Conservation (phyloP, 441 rosid genomes). For the Theobroma grandiflorum region DNA sequence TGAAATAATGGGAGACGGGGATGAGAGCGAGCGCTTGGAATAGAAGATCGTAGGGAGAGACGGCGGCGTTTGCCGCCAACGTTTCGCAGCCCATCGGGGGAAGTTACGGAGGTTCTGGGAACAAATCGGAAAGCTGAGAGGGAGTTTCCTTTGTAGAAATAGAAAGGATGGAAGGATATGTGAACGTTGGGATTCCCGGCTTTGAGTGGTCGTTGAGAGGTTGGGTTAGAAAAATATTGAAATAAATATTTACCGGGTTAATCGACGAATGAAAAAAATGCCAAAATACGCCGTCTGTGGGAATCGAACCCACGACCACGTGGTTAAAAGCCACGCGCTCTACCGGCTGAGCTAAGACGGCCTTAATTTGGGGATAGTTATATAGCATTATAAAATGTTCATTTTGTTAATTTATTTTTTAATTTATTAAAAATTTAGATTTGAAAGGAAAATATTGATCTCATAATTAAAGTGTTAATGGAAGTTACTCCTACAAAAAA, state of each 20-base stretch:
- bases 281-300: slow-evolving; percentile 38
- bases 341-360: slow-evolving; percentile 51
- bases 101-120: not conserved
- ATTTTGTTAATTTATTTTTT: too few species aligned
- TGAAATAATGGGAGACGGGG: slow-evolving; percentile 59
- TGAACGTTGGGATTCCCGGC: not conserved
- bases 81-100: slow-evolving; percentile 19
- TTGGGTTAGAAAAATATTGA: too few species aligned
- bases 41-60: slow-evolving; percentile 50
- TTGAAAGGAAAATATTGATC: too few species aligned
- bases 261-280: too few species aligned
- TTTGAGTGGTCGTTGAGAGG: not conserved
- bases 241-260: too few species aligned
- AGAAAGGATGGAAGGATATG: not conserved
- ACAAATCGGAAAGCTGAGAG: not conserved
- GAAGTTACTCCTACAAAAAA: too few species aligned
- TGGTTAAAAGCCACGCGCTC: slow-evolving; percentile 53
- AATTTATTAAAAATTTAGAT: too few species aligned
- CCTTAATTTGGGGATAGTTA: not conserved
- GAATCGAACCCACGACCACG: slow-evolving; percentile 50
- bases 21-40: slow-evolving; percentile 48
- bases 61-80: slow-evolving; percentile 8
- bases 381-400: too few species aligned
- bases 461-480: too few species aligned
- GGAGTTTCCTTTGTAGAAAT: not conserved